Conservation (phyloP, 148 eudicot species). For the Polygonum maritimum region DNA sequence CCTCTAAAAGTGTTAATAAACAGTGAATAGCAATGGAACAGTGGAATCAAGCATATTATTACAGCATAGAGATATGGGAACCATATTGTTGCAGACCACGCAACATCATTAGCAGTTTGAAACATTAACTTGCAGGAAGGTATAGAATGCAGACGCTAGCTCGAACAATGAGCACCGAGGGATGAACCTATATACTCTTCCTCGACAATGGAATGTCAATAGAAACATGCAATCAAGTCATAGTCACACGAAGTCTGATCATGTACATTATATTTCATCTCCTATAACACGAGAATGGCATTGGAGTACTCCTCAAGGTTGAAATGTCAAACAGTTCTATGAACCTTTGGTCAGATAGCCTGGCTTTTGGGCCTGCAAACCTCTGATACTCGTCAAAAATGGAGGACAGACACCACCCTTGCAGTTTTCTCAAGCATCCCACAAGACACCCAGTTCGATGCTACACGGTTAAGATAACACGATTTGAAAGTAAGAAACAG, state of each 20-base stretch:
- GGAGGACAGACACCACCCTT: slow-evolving; percentile 46
- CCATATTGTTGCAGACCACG: not conserved
- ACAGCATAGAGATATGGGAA: not conserved
- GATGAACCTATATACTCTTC: not conserved
- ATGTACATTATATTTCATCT: slow-evolving; percentile 7
- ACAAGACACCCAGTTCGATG: slow-evolving; percentile 63
- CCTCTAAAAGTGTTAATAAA: not conserved
- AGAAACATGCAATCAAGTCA: not conserved
- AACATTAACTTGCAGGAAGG: not conserved
- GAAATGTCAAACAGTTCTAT: slow-evolving; percentile 41
- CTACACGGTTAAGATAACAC: slow-evolving; percentile 22
- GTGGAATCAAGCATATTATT: not conserved
- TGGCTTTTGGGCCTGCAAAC: slow-evolving; percentile 41
- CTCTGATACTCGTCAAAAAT: slow-evolving; percentile 54
- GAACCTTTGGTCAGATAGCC: slow-evolving; percentile 43
- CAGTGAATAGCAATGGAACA: not conserved
- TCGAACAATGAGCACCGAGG: not conserved
- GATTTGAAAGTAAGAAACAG: not conserved
- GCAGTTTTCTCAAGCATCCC: slow-evolving; percentile 52
- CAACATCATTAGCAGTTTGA: slow-evolving; percentile 3
- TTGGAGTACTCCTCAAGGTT: slow-evolving; percentile 24
- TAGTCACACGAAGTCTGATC: not conserved
- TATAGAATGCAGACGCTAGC: not conserved
- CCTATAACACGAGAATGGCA: slow-evolving; percentile 31
- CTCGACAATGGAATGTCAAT: slow-evolving; percentile 3